phyloP scores from a whole-genome alignment of 2,329 filamentous ascomycete species.

The Aspergillus sp. region DNA sequence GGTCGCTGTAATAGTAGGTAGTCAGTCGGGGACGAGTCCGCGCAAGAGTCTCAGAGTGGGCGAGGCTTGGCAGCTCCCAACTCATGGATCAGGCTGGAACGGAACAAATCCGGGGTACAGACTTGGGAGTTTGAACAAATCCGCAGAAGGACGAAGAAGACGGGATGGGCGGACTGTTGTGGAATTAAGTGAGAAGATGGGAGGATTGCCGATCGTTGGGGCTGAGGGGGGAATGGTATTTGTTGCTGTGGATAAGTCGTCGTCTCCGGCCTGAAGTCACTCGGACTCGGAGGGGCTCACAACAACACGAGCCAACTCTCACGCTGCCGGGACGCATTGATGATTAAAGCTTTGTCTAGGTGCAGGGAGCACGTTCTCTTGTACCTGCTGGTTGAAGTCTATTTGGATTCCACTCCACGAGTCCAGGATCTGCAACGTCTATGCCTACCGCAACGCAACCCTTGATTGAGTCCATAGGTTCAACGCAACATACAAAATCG shows the following conservation, averaged over 20 bases:
- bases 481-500: background rate
- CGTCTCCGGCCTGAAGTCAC: background rate
- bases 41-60: conserved; percentile 1
- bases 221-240: background rate
- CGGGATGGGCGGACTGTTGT: background rate
- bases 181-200: conserved; percentile 1
- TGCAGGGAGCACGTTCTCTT: background rate
- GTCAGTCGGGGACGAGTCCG: background rate
- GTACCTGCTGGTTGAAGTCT: background rate
- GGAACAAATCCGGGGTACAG: conserved; percentile 8
- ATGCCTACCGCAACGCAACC: background rate
- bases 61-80: conserved; percentile 11
- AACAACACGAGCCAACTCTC: background rate
- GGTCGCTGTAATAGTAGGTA: conserved; percentile 4
- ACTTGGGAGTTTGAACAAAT: background rate
- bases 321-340: background rate
- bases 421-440: background rate
- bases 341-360: background rate
- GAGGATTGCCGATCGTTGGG: conserved; percentile 9
- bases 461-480: background rate
- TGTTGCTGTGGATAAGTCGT: background rate
- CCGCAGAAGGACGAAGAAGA: background rate
- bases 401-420: background rate
- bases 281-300: background rate
- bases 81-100: conserved; percentile 10